Evolutionary conservation across 371 early-diverging fungal genomes (phyloP).

Genomic region (Apophysomyces trapeziformis): DNA sequence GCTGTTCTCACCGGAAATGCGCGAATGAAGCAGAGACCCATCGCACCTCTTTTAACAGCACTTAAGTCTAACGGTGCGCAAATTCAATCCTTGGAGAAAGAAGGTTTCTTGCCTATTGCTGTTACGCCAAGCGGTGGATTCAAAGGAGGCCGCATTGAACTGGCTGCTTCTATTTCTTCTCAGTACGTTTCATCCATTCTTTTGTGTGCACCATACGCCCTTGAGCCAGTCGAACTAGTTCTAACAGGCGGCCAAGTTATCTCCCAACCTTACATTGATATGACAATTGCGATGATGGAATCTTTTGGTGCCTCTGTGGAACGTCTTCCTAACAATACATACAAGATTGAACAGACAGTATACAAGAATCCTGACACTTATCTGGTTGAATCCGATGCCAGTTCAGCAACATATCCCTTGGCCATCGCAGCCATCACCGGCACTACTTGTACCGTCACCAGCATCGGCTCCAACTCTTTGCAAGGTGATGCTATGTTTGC

Average conservation of each 20-base stretch:
- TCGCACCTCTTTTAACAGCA: conserved; percentile 89
- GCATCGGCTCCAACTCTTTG: conserved; percentile 87
- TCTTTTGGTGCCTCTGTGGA: conserved; percentile 89
- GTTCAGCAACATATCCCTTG: conserved; percentile 96
- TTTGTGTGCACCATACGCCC: conserved; percentile 94
- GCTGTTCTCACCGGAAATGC: conserved; percentile 94
- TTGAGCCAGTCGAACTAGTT: conserved; percentile 77
- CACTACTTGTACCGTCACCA: conserved; percentile 83
- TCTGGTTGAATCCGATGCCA: conserved; percentile 95
- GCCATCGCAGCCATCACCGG: conserved; percentile 98
- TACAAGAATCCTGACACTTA: conserved; percentile 86
- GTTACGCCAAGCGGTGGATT: conserved; percentile 81
- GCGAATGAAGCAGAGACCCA: conserved; percentile 97
- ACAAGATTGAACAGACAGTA: conserved; percentile 75
- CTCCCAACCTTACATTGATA: conserved; percentile 97
- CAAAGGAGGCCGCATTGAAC: conserved; percentile 86
- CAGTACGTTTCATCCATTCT: conserved; percentile 98
- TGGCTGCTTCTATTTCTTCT: conserved; percentile 93
- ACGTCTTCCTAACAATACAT: conserved; percentile 77
- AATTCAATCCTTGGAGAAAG: conserved; percentile 77
- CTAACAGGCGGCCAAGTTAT: conserved; percentile 94
- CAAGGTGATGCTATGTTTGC: conserved; percentile 95
- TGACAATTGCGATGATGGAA: conserved; percentile 98
- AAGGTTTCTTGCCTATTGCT: conserved; percentile 88
- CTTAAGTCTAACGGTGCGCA: conserved; percentile 79